Percentiles rank a stretch among this genome's conserved stretches.
Evolutionary conservation across 352 stramenopile species (phyloP).

Genomic region (Phytophthora megakarya): DNA sequence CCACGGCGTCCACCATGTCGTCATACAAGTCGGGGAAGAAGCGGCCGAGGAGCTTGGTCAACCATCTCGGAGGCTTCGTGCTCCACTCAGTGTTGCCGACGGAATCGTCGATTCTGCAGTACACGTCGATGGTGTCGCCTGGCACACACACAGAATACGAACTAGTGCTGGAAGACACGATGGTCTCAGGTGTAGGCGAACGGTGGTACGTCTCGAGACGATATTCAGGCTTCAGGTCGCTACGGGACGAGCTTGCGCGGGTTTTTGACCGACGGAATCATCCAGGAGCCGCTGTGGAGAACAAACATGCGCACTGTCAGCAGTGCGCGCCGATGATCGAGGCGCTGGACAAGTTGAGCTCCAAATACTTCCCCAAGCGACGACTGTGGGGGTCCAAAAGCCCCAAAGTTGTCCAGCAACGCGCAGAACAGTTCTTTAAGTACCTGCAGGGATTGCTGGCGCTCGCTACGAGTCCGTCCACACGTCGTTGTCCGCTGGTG

Average conservation of each 20-base stretch:
- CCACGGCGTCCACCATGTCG: conserved; percentile 13
- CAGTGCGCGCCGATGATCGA: conserved; percentile 59
- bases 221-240: conserved; percentile 68
- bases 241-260: conserved; percentile 58
- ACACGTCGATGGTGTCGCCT: conserved; percentile 48
- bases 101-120: conserved; percentile 54
- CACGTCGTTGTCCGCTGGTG: conserved; percentile 63
- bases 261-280: conserved; percentile 45
- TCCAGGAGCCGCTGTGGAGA: conserved; percentile 9
- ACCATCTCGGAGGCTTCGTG: conserved; percentile 62
- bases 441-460: conserved; percentile 64
- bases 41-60: conserved; percentile 24
- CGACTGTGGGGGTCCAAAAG: conserved; percentile 64
- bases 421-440: conserved; percentile 55
- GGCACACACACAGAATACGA: conserved; percentile 72
- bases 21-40: conserved; percentile 24
- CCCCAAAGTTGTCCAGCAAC: conserved; percentile 42
- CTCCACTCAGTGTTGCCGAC: conserved; percentile 66
- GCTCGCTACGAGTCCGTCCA: conserved; percentile 55
- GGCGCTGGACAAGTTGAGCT: conserved; percentile 48
- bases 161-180: conserved; percentile 46
- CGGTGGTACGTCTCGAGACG: conserved; percentile 70
- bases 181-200: conserved; percentile 24
- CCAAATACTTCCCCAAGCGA: conserved; percentile 58
- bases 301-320: conserved; percentile 53